Evolutionary conservation across 73 alveolate species (phyloP).

Genomic region (Tetrahymena elliotti): DNA sequence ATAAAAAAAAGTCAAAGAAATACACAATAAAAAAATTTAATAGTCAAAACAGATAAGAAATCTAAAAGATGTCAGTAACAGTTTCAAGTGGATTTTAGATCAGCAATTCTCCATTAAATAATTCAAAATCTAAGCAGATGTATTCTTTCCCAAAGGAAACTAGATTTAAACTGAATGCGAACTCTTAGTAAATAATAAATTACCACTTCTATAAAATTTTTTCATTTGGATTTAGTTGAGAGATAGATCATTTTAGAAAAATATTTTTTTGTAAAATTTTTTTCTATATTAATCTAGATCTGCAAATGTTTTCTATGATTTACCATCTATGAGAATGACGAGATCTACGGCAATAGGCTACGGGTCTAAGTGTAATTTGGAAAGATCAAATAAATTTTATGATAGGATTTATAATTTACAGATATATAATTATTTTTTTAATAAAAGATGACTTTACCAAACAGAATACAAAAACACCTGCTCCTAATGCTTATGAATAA

Average conservation of each 20-base stretch:
- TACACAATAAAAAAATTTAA: too few relatives aligned
- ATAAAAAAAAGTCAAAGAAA: neutral
- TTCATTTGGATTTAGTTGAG: neutral
- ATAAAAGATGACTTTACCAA: neutral
- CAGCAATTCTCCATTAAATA: constrained; percentile 21
- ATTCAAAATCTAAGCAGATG: constrained; percentile 5
- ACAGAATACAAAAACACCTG: constrained; percentile 27
- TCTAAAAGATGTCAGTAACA: neutral
- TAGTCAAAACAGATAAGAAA: neutral
- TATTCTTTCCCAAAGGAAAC: constrained; percentile 36
- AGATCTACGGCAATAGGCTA: constrained; percentile 39
- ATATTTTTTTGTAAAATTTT: neutral
- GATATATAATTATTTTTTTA: too few relatives aligned
- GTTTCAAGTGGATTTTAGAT: constrained; percentile 1
- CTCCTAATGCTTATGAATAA: constrained; percentile 23
- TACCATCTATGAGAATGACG: constrained; percentile 22
- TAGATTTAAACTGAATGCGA: neutral
- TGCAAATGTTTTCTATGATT: constrained; percentile 6
- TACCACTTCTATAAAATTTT: neutral
- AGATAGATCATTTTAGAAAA: constrained; percentile 1
- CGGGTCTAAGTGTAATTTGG: constrained; percentile 7
- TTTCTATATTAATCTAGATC: neutral
- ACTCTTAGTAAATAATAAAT: neutral
- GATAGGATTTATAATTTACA: neutral
- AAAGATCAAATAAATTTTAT: neutral